Percentiles rank a stretch among this genome's conserved stretches.
Evolutionary conservation across 2,329 filamentous ascomycete species (phyloP).

Genomic region (Akanthomyces dipterigenus): DNA sequence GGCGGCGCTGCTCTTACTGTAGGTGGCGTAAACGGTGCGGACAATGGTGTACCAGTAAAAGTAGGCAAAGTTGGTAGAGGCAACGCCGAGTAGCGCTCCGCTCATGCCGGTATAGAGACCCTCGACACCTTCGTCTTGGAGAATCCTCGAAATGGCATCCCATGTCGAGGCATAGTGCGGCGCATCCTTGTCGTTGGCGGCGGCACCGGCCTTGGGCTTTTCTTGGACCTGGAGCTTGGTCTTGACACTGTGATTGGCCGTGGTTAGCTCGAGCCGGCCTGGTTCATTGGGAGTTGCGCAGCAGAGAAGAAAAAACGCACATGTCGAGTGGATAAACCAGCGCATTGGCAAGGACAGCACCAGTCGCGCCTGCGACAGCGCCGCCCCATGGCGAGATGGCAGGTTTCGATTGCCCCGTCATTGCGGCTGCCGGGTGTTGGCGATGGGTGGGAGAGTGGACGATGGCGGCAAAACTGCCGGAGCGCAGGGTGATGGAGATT

Average conservation of each 20-base stretch:
- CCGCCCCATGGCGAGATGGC: slow-evolving; percentile 85
- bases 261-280: not conserved
- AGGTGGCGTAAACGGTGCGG: slow-evolving; percentile 67
- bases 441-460: not conserved
- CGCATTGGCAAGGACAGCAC: slow-evolving; percentile 90
- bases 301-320: slow-evolving; percentile 48
- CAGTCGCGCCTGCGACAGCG: slow-evolving; percentile 85
- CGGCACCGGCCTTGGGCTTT: slow-evolving; percentile 46
- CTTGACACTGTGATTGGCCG: slow-evolving; percentile 62
- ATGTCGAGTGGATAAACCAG: slow-evolving; percentile 95
- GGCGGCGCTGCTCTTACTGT: slow-evolving; percentile 41
- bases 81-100: slow-evolving; percentile 82
- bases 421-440: slow-evolving; percentile 19
- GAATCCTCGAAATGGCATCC: slow-evolving; percentile 82
- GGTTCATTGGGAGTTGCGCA: not conserved
- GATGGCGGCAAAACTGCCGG: not conserved
- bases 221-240: slow-evolving; percentile 94
- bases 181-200: slow-evolving; percentile 37
- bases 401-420: slow-evolving; percentile 57
- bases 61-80: slow-evolving; percentile 97
- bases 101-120: slow-evolving; percentile 88
- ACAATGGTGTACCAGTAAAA: slow-evolving; percentile 98
- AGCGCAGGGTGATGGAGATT: not conserved
- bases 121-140: slow-evolving; percentile 67
- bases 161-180: slow-evolving; percentile 80